Evolutionary conservation across 164 flowering plant species (phyloP).

Genomic region (Vitis labrusca): DNA sequence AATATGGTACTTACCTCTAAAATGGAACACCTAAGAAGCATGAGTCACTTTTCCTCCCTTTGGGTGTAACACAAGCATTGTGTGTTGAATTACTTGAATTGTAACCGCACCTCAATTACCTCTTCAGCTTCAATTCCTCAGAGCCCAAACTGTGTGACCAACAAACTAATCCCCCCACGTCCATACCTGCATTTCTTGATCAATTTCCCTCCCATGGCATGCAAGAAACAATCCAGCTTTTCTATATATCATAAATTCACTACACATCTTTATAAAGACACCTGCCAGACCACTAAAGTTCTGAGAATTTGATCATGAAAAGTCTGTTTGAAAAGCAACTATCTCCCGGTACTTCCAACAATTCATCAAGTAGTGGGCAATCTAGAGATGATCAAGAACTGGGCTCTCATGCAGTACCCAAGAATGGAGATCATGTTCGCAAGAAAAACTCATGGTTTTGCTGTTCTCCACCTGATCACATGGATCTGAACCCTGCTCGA

Average conservation of each 20-base stretch:
- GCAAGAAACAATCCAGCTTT: conserved; percentile 2
- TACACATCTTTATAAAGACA: conserved; percentile 7
- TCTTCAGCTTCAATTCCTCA: background rate
- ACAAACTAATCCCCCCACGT: conserved; percentile 6
- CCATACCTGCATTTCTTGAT: background rate
- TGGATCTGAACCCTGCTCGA: conserved; percentile 29
- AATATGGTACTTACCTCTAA: background rate
- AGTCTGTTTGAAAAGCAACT: conserved; percentile 15
- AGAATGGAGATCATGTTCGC: background rate
- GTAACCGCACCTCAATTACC: background rate
- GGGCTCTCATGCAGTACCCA: conserved; percentile 16
- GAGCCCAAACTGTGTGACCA: conserved; percentile 17
- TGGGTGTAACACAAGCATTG: conserved; percentile 34
- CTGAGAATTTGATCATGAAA: conserved; percentile 17
- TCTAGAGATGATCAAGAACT: conserved; percentile 33
- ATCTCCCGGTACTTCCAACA: conserved; percentile 17
- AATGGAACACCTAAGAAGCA: conserved; percentile 21
- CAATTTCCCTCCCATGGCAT: background rate
- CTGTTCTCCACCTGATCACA: background rate
- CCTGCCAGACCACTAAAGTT: conserved; percentile 6
- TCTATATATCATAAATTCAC: conserved; percentile 15
- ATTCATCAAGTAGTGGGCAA: conserved; percentile 13
- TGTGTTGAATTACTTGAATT: conserved; percentile 5
- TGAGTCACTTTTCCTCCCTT: conserved; percentile 7
- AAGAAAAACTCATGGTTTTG: background rate